These are phyloP conservation scores for Ganoderma lucidum DNA, from an alignment of 1,284 basidiomycete genomes.

Conservation along the genomic window DNA sequence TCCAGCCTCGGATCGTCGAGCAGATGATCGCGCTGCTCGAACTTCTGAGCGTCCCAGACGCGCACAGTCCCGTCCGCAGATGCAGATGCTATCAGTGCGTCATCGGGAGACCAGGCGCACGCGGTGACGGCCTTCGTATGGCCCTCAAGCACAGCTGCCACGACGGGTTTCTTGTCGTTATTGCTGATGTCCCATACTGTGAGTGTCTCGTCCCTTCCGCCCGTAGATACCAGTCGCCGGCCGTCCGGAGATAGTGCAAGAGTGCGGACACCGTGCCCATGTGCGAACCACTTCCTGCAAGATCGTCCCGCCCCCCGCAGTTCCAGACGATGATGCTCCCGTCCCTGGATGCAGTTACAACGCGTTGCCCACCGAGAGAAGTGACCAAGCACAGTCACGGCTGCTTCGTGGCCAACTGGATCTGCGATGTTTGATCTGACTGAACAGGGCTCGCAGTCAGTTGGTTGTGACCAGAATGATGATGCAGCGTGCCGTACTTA, in stretches of 20 bases:
- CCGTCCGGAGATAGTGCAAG: neutral
- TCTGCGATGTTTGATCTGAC: neutral
- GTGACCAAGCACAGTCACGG: neutral
- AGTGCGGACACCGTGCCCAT: neutral
- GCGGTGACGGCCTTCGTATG: neutral
- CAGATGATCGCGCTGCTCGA: constrained; percentile 1
- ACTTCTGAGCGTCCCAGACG: constrained; percentile 8
- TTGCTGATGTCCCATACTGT: neutral
- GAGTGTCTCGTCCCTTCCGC: neutral
- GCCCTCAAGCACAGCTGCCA: neutral
- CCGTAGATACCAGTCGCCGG: neutral
- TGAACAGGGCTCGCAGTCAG: neutral
- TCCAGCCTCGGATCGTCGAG: neutral
- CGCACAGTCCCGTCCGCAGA: constrained; percentile 4
- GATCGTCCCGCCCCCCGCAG: neutral
- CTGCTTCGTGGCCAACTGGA: neutral
- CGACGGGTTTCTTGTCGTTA: neutral
- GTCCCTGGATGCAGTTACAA: neutral
- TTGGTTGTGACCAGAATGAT: neutral
- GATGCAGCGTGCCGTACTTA: neutral
- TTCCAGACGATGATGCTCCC: constrained; percentile 1
- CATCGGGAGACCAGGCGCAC: constrained; percentile 6
- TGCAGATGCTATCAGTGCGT: neutral
- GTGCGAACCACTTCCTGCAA: neutral
- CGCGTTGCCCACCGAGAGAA: neutral